Evolutionary conservation across 352 stramenopile genomes (phyloP).

Genomic region (Globisporangium cederbergense): DNA sequence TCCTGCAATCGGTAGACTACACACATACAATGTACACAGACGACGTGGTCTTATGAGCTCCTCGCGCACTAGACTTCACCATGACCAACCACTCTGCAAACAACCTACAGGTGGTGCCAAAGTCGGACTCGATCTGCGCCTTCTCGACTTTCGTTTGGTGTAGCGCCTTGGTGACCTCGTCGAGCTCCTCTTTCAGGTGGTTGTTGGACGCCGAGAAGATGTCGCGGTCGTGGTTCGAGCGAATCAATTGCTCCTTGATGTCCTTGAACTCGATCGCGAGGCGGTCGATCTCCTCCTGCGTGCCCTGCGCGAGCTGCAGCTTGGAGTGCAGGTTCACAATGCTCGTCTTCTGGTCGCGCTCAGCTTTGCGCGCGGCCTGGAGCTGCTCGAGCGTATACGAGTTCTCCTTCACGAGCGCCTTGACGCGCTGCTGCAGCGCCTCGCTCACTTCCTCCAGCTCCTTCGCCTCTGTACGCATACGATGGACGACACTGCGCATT

Average conservation of each 20-base stretch:
- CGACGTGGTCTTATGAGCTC: background rate
- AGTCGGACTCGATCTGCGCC: slow-evolving; percentile 71
- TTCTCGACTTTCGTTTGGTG: slow-evolving; percentile 66
- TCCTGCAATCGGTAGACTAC: slow-evolving; percentile 59
- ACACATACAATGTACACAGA: background rate
- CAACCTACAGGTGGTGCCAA: slow-evolving; percentile 53
- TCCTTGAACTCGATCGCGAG: slow-evolving; percentile 60
- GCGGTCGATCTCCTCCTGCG: slow-evolving; percentile 62
- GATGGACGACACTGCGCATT: slow-evolving; percentile 63
- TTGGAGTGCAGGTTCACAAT: slow-evolving; percentile 65
- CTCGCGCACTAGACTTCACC: background rate
- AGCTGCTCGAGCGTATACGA: slow-evolving; percentile 76
- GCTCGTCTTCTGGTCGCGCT: slow-evolving; percentile 68
- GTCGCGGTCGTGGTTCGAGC: slow-evolving; percentile 68
- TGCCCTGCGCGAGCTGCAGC: slow-evolving; percentile 59
- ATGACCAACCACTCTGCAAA: background rate
- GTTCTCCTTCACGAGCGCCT: slow-evolving; percentile 75
- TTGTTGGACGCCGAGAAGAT: slow-evolving; percentile 77
- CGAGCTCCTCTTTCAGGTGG: slow-evolving; percentile 69
- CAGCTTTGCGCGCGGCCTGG: slow-evolving; percentile 60
- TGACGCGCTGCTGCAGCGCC: slow-evolving; percentile 68
- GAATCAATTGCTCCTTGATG: slow-evolving; percentile 59
- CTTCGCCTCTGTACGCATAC: slow-evolving; percentile 60
- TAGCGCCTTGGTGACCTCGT: slow-evolving; percentile 59
- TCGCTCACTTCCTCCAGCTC: slow-evolving; percentile 74